Conservation (phyloP, 805 yeast species). For the Kluyveromyces starmeri region DNA sequence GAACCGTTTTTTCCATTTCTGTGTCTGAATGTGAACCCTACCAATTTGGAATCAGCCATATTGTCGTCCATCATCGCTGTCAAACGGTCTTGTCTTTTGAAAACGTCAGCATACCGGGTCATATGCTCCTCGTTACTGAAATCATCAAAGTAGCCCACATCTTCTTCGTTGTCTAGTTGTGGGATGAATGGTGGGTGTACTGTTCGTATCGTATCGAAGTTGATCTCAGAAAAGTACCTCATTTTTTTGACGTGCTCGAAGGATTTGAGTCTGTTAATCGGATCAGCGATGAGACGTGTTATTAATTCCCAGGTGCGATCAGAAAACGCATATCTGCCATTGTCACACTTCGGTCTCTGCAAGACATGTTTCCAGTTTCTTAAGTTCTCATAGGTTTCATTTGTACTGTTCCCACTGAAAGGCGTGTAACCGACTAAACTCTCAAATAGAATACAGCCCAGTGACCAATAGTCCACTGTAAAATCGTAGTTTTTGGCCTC, state of each 20-base stretch:
- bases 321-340: constrained; percentile 85
- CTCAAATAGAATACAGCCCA: constrained; percentile 95
- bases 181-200: constrained; percentile 93
- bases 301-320: constrained; percentile 94
- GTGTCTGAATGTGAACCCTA: constrained; percentile 95
- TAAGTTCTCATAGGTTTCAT: constrained; percentile 89
- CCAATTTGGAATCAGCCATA: constrained; percentile 61
- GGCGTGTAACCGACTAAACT: constrained; percentile 97
- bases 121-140: constrained; percentile 92
- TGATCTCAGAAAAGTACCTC: constrained; percentile 76
- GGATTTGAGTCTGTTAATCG: constrained; percentile 61
- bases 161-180: constrained; percentile 91
- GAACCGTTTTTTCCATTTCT: constrained; percentile 36
- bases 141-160: constrained; percentile 98
- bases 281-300: constrained; percentile 69
- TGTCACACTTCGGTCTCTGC: constrained; percentile 83
- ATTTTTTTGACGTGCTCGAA: constrained; percentile 74
- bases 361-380: constrained; percentile 87
- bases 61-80: constrained; percentile 55
- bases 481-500: constrained; percentile 91
- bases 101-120: constrained; percentile 96
- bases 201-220: constrained; percentile 62
- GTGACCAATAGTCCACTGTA: constrained; percentile 97
- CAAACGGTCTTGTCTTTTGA: constrained; percentile 82
- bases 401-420: constrained; percentile 85